Conservation (phyloP, 2,329 filamentous ascomycete genomes). For the Aspergillus neoniger region DNA sequence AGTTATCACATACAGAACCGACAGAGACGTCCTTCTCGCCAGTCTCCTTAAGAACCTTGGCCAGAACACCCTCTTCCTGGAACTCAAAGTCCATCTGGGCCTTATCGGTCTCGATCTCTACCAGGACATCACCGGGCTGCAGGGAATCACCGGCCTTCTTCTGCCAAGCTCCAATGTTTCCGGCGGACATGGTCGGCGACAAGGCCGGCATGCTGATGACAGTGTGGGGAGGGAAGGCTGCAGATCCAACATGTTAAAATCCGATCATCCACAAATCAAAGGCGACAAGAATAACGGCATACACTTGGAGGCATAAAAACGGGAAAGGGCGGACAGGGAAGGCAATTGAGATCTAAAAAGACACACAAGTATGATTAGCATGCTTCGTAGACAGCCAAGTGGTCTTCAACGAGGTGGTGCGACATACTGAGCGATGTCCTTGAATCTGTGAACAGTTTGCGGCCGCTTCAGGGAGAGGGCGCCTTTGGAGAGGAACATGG, state of each 20-base stretch:
- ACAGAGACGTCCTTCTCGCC: slow-evolving; percentile 93
- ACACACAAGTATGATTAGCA: slow-evolving; percentile 24
- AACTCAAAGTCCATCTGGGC: slow-evolving; percentile 99
- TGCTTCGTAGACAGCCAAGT: neutral
- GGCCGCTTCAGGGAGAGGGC: slow-evolving; percentile 49
- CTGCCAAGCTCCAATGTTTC: slow-evolving; percentile 96
- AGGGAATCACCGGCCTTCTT: slow-evolving; percentile 92
- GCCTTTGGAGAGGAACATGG: slow-evolving; percentile 45
- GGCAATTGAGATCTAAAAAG: slow-evolving; percentile 47
- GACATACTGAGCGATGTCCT: slow-evolving; percentile 45
- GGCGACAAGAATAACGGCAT: slow-evolving; percentile 33
- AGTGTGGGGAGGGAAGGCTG: slow-evolving; percentile 92
- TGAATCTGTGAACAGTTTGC: slow-evolving; percentile 47
- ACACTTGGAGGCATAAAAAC: slow-evolving; percentile 72
- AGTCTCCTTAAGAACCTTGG: slow-evolving; percentile 88
- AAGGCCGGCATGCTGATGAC: slow-evolving; percentile 97
- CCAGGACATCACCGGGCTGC: slow-evolving; percentile 87
- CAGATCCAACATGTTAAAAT: slow-evolving; percentile 28
- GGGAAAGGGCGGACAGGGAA: slow-evolving; percentile 60
- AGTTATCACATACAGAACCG: slow-evolving; percentile 73
- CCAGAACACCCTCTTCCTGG: slow-evolving; percentile 94
- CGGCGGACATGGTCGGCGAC: slow-evolving; percentile 94
- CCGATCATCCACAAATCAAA: slow-evolving; percentile 12
- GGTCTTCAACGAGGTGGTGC: neutral
- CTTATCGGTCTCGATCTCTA: slow-evolving; percentile 99